Evolutionary conservation across 495 filamentous ascomycete species (phyloP), one percentile per base, ranked within the genome.

Genomic region (Apodospora peruviana): DNA sequence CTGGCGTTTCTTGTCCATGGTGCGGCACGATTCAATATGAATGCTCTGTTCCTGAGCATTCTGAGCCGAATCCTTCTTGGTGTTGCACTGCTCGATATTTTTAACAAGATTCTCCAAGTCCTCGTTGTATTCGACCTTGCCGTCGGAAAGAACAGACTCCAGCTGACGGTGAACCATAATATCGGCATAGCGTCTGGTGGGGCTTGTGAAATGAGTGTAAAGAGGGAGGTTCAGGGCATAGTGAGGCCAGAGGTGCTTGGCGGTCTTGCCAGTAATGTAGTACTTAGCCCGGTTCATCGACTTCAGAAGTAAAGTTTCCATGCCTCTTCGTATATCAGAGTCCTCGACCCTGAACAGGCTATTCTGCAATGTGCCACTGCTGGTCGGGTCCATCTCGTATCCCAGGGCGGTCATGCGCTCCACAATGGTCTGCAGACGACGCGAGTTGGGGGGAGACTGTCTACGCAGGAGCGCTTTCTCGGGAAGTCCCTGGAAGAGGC

Each of bases 21-120:
- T 83, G 49, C 93, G 84, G 78, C 93, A 98, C 2, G 90, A 87
- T 61, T 97, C 94, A 57, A 98, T 97, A 68, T 98, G 93, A 53
- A 98, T 88, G 64, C 93, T 97, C 71, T 98, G 93, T 65, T 98
- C 93, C 61, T 97, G 93, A 9, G 93, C 93, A 58, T 88, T 91
- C 69, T 94, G 91, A 0, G 94, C 91, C 4, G 93, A 97, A 60
- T 98, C 93, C 66, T 98, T 98, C 82, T 97, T 98, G 60, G 86
- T 95, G 70, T 97, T 98, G 78, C 90, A 95, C 50, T 87, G 83
- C 65, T 98, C 93, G 17, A 91, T 88, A 41, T 86, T 95, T 80
- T 98, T 98, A 57, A 78, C 83, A 23, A 98, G 71, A 39, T 79
- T 83, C 57, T 98, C 93, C 40, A 88, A 64, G 57, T 98, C 93